Evolutionary conservation across 139 green algal species (phyloP).

Genomic region (Chlorokybus atmophyticus): DNA sequence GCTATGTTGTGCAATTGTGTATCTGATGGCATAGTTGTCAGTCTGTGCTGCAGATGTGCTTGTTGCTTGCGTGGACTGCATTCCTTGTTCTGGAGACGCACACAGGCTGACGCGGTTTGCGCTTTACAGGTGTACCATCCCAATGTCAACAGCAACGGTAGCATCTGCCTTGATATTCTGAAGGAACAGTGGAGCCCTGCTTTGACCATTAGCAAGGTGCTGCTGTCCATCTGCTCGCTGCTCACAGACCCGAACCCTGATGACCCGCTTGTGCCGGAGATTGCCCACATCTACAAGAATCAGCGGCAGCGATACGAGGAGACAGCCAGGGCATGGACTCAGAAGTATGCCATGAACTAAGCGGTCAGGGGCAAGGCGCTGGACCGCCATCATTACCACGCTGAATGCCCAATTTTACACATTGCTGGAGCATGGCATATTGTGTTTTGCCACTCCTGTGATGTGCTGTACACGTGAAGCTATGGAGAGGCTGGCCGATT

Average conservation of each 20-base stretch:
- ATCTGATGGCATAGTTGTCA: not conserved
- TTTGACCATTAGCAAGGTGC: constrained; percentile 91
- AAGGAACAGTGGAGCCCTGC: constrained; percentile 97
- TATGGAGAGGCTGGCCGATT: too few species aligned
- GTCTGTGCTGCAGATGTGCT: not conserved
- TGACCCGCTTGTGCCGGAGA: constrained; percentile 92
- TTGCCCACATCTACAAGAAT: constrained; percentile 95
- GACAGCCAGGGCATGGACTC: constrained; percentile 78
- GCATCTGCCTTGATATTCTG: constrained; percentile 96
- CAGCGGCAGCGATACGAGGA: constrained; percentile 72
- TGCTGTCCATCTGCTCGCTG: constrained; percentile 93
- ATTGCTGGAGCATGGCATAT: too few species aligned
- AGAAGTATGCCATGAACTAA: constrained; percentile 76
- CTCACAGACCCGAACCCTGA: constrained; percentile 94
- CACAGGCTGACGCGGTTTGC: not conserved
- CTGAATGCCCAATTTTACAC: too few species aligned
- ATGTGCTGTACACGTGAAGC: too few species aligned
- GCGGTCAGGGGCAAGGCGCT: too few species aligned
- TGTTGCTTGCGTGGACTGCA: not conserved
- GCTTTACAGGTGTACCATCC: constrained; percentile 81
- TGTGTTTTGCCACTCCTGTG: too few species aligned
- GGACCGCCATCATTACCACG: too few species aligned
- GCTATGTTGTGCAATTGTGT: too few species aligned
- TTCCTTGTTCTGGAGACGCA: not conserved
- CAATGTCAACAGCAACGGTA: constrained; percentile 93